Conservation (phyloP, 2,329 filamentous ascomycete species). For the Colletotrichum spaethianum region DNA sequence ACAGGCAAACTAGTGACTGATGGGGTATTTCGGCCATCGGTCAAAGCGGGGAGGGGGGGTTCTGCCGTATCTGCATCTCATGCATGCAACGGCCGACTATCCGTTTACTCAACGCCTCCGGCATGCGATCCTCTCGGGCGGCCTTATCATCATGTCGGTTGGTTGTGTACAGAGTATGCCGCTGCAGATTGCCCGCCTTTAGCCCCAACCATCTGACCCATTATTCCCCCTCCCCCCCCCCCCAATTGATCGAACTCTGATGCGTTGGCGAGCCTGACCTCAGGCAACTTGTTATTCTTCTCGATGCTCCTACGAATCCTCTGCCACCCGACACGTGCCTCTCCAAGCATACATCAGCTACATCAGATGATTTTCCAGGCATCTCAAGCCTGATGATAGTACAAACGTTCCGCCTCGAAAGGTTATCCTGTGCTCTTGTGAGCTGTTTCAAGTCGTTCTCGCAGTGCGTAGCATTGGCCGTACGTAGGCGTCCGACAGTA, state of each 20-base stretch:
- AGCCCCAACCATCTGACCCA: constrained; percentile 23
- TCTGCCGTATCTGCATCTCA: constrained; percentile 21
- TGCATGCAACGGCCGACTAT: constrained; percentile 17
- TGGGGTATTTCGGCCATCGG: constrained; percentile 3
- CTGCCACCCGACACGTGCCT: not conserved
- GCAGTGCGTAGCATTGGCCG: not conserved
- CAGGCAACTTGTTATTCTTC: not conserved
- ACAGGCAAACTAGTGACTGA: not conserved
- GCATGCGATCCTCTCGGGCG: constrained; percentile 9
- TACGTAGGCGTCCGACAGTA: constrained; percentile 3
- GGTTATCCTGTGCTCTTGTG: not conserved
- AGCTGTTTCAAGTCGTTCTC: not conserved
- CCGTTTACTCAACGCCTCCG: constrained; percentile 27
- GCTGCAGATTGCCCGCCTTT: constrained; percentile 34
- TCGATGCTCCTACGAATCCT: constrained; percentile 4
- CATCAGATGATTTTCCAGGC: constrained; percentile 17
- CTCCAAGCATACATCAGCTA: not conserved
- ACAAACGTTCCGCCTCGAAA: not conserved
- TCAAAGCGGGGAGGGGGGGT: not conserved
- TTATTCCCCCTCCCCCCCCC: no score
- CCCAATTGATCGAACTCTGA: constrained; percentile 21
- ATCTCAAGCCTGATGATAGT: constrained; percentile 12
- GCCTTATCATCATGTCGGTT: constrained; percentile 6
- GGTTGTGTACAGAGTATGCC: constrained; percentile 27
- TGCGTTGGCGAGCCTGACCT: constrained; percentile 25